Evolutionary conservation across 1,284 basidiomycete genomes (phyloP).

Genomic region (Cerioporus squamosus): DNA sequence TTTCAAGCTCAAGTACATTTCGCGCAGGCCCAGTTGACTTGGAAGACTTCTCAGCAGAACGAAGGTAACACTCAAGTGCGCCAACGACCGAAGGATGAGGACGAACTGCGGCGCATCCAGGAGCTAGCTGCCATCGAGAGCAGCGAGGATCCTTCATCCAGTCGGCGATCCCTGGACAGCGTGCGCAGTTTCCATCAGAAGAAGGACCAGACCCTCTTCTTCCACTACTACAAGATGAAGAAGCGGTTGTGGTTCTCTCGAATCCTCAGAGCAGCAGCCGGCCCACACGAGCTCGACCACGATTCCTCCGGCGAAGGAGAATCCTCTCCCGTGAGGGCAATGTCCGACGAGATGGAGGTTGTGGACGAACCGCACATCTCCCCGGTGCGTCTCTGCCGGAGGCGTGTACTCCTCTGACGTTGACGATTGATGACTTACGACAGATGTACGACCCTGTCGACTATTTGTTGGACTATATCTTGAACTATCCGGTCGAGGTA

Average conservation of each 20-base stretch:
- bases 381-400: neutral
- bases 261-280: slow-evolving; percentile 21
- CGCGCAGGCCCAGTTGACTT: slow-evolving; percentile 5
- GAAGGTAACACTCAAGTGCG: neutral
- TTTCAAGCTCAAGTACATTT: slow-evolving; percentile 15
- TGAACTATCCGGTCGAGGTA: slow-evolving; percentile 19
- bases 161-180: neutral
- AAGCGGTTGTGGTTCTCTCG: slow-evolving; percentile 9
- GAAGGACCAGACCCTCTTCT: slow-evolving; percentile 25
- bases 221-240: slow-evolving; percentile 31
- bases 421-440: neutral
- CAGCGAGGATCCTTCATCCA: neutral
- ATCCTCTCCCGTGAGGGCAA: neutral
- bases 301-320: slow-evolving; percentile 5
- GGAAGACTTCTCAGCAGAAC: no score
- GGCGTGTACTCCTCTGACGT: neutral
- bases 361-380: slow-evolving; percentile 13
- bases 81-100: no score
- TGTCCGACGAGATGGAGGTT: neutral
- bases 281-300: slow-evolving; percentile 9
- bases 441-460: slow-evolving; percentile 25
- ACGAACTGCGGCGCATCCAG: neutral
- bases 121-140: neutral
- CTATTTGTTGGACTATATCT: slow-evolving; percentile 24
- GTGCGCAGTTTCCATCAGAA: neutral